Base-by-base conservation (phyloP, 1,284 basidiomycete genomes). In the Grifola frondosa region DNA sequence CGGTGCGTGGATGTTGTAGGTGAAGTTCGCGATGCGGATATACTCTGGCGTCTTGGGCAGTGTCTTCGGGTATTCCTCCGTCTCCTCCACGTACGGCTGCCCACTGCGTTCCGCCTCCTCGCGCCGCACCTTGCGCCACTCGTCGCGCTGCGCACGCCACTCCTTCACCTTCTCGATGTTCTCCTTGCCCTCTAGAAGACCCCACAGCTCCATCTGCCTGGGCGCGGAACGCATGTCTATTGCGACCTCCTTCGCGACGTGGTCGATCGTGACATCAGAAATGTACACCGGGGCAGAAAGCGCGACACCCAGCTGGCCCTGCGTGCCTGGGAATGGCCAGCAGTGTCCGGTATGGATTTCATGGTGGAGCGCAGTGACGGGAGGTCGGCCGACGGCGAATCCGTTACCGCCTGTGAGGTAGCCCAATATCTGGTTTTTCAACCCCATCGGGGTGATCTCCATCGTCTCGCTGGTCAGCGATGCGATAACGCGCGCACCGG, bases 141-240 rank as follows among this genome's bases (percentile, higher is more conserved):
- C 57, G 0, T 59, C 65, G 50, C 66, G 73, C 45, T 73, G 67
- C 26, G 61, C 69, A 46, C 65, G 66, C 69, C 80, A 83, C 36
- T 65, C 70, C 23, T 53, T 53, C 26, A 87, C 69, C 59, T 82
- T 85, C 28, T 65, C 74, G 3, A 81, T 47, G 52, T 95, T 91
- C 26, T 87, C 83, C 23, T 63, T 53, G 8, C 86, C 86, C 50
- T 96, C 91, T 31, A 95, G 75, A 44, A 92, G 62, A 0, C 80
- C 91, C 93, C 93, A 97, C 1, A 93, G 80, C 55, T 95, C 88
- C 77, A 98, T 87, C 30, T 85, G 74, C 48, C 80, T 71, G 19
- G 96, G 95, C 1, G 96, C 95, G 23, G 83, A 84, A 15, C 80
- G 70, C 58, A 86, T 71, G 58, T 94, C 89, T 53, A 82, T 78